A percentile compares a stretch with the other conserved stretches of the same genome.
Conservation (phyloP, 2,329 filamentous ascomycete species). For the Microdochium nivale region DNA sequence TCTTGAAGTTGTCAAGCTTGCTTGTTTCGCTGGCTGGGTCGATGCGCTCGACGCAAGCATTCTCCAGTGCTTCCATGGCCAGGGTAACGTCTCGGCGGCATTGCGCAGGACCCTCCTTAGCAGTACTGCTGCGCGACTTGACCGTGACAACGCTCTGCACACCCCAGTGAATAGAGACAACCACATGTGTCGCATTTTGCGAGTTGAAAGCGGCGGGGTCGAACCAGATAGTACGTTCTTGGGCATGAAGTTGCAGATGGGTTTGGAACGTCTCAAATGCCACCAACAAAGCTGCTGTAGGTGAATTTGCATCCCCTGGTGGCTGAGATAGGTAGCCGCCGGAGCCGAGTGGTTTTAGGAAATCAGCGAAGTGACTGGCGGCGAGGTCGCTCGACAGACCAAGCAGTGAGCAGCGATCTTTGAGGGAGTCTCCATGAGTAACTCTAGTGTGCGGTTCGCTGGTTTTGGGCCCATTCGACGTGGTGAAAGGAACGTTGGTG, state of each 20-base stretch:
- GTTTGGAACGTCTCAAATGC: background rate
- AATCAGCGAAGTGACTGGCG: background rate
- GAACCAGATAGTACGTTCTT: background rate
- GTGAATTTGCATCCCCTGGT: background rate
- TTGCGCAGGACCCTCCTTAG: background rate
- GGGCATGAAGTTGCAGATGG: background rate
- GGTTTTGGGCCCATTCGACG: too few relatives aligned
- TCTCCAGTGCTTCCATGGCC: background rate
- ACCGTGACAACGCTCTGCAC: background rate
- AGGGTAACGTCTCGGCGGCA: background rate
- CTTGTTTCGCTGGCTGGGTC: background rate
- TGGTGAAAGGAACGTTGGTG: background rate
- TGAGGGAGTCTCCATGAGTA: background rate
- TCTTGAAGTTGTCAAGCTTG: background rate
- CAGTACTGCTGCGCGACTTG: background rate
- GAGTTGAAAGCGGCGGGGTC: background rate
- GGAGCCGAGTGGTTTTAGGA: background rate
- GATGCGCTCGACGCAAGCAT: background rate
- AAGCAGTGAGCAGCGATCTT: too few relatives aligned
- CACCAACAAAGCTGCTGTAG: background rate
- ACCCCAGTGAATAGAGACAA: background rate
- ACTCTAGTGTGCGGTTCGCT: background rate
- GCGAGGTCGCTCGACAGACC: too few relatives aligned
- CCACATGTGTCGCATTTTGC: background rate
- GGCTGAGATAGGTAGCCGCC: background rate